phyloP scores from a whole-genome alignment of 2,329 filamentous ascomycete species.

The Cercospora canescens region DNA sequence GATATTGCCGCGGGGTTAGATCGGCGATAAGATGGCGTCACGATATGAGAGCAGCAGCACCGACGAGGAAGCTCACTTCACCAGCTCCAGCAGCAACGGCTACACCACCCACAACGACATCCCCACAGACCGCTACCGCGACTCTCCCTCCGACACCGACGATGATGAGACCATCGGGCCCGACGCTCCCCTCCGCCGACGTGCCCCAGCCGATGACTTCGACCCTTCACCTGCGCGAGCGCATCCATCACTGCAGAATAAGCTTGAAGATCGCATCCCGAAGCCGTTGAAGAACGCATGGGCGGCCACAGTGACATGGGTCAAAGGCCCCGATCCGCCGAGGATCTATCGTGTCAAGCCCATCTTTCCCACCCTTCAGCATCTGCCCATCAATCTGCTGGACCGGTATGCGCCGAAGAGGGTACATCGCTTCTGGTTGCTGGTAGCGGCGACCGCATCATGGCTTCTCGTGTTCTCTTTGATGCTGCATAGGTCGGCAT shows the following conservation, averaged over 20 bases:
- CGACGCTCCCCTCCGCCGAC: conserved; percentile 29
- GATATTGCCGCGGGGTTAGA: not conserved
- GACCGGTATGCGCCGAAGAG: conserved; percentile 62
- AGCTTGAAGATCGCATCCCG: conserved; percentile 30
- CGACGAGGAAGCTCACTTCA: conserved; percentile 14
- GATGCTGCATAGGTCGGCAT: conserved; percentile 65
- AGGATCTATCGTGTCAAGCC: conserved; percentile 51
- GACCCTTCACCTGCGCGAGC: conserved; percentile 23
- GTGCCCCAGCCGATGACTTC: conserved; percentile 27
- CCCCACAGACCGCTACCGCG: conserved; percentile 31
- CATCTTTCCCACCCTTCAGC: conserved; percentile 66
- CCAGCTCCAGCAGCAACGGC: conserved; percentile 20
- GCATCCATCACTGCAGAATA: conserved; percentile 26
- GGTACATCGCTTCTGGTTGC: conserved; percentile 59
- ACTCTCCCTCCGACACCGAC: conserved; percentile 35
- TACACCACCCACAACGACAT: conserved; percentile 19
- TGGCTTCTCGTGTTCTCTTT: conserved; percentile 72
- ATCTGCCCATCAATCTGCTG: conserved; percentile 63
- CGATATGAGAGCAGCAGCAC: not conserved
- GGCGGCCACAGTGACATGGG: conserved; percentile 44
- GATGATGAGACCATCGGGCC: conserved; percentile 32
- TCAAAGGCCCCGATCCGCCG: conserved; percentile 51
- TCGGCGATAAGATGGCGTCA: conserved; percentile 1
- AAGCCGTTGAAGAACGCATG: conserved; percentile 34
- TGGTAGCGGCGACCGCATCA: conserved; percentile 60